Base-by-base conservation (phyloP, 1,284 basidiomycete species). In the Schizophyllum commune region DNA sequence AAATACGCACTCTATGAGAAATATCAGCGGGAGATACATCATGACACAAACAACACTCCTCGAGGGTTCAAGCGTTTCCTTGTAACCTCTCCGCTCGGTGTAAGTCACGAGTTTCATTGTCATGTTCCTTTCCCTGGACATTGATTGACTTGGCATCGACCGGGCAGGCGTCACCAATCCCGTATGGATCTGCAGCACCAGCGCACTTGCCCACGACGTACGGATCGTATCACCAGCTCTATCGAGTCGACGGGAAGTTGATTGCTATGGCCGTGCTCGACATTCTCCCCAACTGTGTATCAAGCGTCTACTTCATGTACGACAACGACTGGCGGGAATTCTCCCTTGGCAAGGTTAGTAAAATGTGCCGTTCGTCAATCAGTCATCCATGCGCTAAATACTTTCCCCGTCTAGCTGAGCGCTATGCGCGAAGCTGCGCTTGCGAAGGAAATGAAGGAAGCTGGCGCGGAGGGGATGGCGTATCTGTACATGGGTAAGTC, bases 221-320 rank as follows among this genome's bases (percentile, higher is more conserved):
- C 71, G 92, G 93, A 19, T 88, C 91, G 11, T 91, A 94, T 72
- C 93, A 95, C 67, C 91, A 94, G 65, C 77, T 94, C 56, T 96
- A 96, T 70, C 82, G 85, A 64, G 71, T 96, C 20, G 89, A 98
- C 67, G 91, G 86, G 8, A 70, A 87, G 68, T 79, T 98, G 13
- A 84, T 98, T 56, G 96, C 91, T 0, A 82, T 99, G 67, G 89
- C 87, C 1, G 92, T 99, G 13, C 78, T 99, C 61, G 97, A 99
- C 71, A 88, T 99, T 60, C 78, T 99, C 5, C 96, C 96, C 0
- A 71, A 73, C 32, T 96, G 96, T 66, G 89, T 99, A 4, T 96
- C 94, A 15, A 94, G 91, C 65, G 96, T 99, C 8, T 99, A 99
- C 74, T 96, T 98, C 72, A 89, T 96, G 76, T 98, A 97, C 75